phyloP scores from a whole-genome alignment of 305 asterid genomes.

The Coffea humblotiana region DNA sequence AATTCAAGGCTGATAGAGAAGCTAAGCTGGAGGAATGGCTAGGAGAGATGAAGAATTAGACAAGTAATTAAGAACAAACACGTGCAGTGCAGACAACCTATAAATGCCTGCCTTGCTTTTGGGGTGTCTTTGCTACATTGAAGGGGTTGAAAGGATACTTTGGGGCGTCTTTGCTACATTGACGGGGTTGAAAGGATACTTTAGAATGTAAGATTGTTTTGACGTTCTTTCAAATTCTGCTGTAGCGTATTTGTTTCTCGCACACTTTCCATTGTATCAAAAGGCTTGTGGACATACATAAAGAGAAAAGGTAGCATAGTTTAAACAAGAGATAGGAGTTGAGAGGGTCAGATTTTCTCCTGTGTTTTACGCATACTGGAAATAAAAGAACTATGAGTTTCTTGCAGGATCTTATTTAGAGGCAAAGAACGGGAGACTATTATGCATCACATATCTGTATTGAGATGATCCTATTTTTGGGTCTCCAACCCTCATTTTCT shows the following conservation, averaged over 20 bases:
- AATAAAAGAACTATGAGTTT: background rate
- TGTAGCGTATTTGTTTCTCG: background rate
- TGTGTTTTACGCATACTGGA: background rate
- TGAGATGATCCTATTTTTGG: background rate
- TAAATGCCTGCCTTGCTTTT: background rate
- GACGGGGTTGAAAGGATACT: background rate
- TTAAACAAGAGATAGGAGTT: background rate
- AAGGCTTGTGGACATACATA: background rate
- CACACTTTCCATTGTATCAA: slow-evolving; percentile 7
- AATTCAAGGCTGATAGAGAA: slow-evolving; percentile 81
- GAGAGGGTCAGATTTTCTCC: background rate
- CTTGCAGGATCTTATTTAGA: background rate
- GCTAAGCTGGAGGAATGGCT: slow-evolving; percentile 87
- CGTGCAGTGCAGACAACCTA: background rate
- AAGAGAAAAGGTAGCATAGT: background rate
- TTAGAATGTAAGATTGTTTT: background rate
- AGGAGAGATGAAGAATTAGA: slow-evolving; percentile 38
- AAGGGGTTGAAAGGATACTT: background rate
- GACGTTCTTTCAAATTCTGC: background rate
- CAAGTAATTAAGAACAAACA: slow-evolving; percentile 5
- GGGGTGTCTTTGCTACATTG: background rate
- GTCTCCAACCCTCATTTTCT: background rate
- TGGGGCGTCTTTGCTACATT: background rate
- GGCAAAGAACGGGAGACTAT: background rate
- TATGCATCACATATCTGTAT: background rate